Conservation (phyloP, 257 asterid species). For the Gynochthodes officinalis region DNA sequence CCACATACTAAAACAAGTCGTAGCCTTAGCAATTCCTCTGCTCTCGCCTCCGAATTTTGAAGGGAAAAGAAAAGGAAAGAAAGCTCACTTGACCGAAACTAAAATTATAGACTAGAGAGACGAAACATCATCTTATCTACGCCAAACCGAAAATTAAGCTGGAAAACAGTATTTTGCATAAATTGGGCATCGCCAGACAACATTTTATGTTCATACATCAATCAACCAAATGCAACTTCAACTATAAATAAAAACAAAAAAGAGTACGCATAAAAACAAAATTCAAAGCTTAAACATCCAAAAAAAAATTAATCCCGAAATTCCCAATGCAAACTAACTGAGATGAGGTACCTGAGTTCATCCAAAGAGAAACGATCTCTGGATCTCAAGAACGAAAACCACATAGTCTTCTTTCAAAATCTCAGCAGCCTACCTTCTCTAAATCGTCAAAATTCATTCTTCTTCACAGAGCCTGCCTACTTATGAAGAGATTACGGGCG, state of each 20-base stretch:
- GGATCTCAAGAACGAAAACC: slow-evolving; percentile 96
- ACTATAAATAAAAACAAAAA: background rate
- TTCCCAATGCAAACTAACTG: background rate
- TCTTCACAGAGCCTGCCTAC: background rate
- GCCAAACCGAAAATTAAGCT: slow-evolving; percentile 5
- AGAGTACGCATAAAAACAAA: too few relatives aligned
- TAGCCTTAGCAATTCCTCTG: background rate
- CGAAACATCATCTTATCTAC: background rate
- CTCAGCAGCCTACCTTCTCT: background rate
- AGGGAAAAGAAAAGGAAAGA: too few relatives aligned
- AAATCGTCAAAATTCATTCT: slow-evolving; percentile 10
- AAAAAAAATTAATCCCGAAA: background rate
- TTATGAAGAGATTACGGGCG: background rate
- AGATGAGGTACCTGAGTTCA: slow-evolving; percentile 67
- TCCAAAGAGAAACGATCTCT: slow-evolving; percentile 88
- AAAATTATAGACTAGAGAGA: too few relatives aligned
- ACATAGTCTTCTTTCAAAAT: slow-evolving; percentile 47
- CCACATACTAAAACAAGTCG: background rate
- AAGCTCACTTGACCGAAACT: too few relatives aligned
- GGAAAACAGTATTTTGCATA: background rate
- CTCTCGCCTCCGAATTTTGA: too few relatives aligned
- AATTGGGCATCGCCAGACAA: background rate
- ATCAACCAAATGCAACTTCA: background rate
- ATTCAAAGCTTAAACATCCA: background rate
- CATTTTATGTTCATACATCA: background rate